A percentile compares a stretch with the other conserved stretches of the same genome.
phyloP scores from a whole-genome alignment of 371 early-diverging fungal species.

The Mortierella sp. region DNA sequence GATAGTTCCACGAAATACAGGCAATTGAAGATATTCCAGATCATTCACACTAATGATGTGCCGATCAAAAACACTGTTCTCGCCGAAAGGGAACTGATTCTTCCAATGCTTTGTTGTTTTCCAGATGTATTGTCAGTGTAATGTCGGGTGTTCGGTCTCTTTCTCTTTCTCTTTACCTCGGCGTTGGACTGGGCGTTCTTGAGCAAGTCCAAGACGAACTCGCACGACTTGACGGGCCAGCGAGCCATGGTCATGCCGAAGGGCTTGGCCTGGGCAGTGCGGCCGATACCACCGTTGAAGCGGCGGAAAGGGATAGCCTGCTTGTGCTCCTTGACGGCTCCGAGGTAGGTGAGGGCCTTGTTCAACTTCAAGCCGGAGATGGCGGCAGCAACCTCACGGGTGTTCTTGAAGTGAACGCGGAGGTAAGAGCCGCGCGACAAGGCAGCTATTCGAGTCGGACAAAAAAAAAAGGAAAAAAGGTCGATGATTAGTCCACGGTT shows the following conservation, averaged over 20 bases:
- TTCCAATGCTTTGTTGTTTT: too few species aligned
- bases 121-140: too few species aligned
- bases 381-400: constrained; percentile 97
- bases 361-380: constrained; percentile 94
- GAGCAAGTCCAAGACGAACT: constrained; percentile 93
- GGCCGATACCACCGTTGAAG: constrained; percentile 98
- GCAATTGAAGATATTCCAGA: too few species aligned
- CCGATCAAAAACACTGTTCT: too few species aligned
- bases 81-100: too few species aligned
- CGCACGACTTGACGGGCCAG: constrained; percentile 99
- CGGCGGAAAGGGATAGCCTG: constrained; percentile 98
- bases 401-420: constrained; percentile 99
- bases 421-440: constrained; percentile 96
- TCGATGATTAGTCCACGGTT: too few species aligned
- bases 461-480: constrained; percentile 3
- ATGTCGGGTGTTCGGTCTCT: too few species aligned
- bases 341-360: constrained; percentile 96
- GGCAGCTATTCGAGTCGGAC: constrained; percentile 83
- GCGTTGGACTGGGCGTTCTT: constrained; percentile 99
- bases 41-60: too few species aligned
- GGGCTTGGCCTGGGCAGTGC: constrained; percentile 97
- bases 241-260: constrained; percentile 95
- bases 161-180: constrained; percentile 60
- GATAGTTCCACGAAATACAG: too few species aligned
- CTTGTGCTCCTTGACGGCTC: constrained; percentile 97